These are phyloP conservation scores for Tolypocladium sp. DNA, from an alignment of 2,329 filamentous ascomycete genomes.

Conservation along the genomic window DNA sequence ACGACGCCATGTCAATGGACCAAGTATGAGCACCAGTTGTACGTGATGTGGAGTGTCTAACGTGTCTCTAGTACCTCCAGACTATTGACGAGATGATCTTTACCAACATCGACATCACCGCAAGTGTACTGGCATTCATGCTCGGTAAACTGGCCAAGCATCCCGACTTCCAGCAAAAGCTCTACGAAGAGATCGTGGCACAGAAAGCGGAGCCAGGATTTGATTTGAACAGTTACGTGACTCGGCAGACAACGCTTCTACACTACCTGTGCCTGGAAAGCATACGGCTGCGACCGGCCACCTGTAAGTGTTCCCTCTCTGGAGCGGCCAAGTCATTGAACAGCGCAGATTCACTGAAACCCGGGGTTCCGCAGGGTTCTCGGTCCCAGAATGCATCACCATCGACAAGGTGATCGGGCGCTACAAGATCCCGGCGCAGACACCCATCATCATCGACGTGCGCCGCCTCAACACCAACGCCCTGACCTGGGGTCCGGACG, in stretches of 20 bases:
- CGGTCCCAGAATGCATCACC: background rate
- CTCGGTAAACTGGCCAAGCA: background rate
- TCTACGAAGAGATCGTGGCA: background rate
- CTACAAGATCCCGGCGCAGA: background rate
- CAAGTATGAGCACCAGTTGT: background rate
- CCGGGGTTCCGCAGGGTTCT: background rate
- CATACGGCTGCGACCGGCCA: background rate
- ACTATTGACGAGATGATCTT: background rate
- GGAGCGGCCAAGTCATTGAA: no score
- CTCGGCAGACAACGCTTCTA: background rate
- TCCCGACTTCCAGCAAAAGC: background rate
- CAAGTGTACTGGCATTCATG: background rate
- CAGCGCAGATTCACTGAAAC: background rate
- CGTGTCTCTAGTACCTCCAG: background rate
- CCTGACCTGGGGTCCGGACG: background rate
- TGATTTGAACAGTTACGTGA: background rate
- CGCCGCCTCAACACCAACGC: background rate
- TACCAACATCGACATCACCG: background rate
- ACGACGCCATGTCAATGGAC: background rate
- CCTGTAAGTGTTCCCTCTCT: background rate
- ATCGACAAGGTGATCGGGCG: background rate
- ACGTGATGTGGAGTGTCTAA: background rate
- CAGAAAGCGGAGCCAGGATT: background rate
- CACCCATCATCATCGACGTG: background rate
- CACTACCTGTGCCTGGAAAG: background rate